phyloP scores from a whole-genome alignment of 192 early-diverging fungal species.

The Cetraspora pellucida region DNA sequence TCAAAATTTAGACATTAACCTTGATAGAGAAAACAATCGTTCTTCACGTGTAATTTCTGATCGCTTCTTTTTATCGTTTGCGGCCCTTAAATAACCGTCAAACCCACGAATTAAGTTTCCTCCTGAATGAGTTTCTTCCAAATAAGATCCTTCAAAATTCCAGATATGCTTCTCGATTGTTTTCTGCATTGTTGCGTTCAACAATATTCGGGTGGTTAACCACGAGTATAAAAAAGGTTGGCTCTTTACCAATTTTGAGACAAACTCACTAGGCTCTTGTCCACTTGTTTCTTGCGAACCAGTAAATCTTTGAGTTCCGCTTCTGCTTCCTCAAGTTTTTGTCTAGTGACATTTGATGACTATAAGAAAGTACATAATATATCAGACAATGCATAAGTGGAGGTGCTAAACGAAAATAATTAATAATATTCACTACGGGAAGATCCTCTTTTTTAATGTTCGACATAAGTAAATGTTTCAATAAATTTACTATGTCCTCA shows the following conservation, averaged over 20 bases:
- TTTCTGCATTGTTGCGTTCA: constrained; percentile 40
- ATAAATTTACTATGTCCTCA: no score
- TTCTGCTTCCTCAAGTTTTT: constrained; percentile 74
- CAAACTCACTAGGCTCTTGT: constrained; percentile 66
- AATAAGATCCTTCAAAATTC: constrained; percentile 83
- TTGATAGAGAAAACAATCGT: constrained; percentile 81
- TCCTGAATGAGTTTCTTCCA: constrained; percentile 81
- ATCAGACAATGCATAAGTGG: no score
- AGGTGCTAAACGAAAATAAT: no score
- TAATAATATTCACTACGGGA: no score
- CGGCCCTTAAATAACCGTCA: constrained; percentile 77
- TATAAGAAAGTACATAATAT: background rate
- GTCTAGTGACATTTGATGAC: constrained; percentile 39
- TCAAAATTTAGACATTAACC: background rate
- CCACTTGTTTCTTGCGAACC: constrained; percentile 77
- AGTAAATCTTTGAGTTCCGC: constrained; percentile 73
- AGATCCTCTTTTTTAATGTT: no score
- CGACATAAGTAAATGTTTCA: no score
- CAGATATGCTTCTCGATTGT: constrained; percentile 82
- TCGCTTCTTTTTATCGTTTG: constrained; percentile 60
- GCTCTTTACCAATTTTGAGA: background rate
- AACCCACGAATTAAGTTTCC: constrained; percentile 92
- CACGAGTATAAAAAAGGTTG: background rate
- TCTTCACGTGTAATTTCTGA: constrained; percentile 76
- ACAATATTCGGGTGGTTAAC: background rate